These are phyloP conservation scores for Plasmodium sp. DNA, from an alignment of 169 alveolate species.

Conservation along the genomic window DNA sequence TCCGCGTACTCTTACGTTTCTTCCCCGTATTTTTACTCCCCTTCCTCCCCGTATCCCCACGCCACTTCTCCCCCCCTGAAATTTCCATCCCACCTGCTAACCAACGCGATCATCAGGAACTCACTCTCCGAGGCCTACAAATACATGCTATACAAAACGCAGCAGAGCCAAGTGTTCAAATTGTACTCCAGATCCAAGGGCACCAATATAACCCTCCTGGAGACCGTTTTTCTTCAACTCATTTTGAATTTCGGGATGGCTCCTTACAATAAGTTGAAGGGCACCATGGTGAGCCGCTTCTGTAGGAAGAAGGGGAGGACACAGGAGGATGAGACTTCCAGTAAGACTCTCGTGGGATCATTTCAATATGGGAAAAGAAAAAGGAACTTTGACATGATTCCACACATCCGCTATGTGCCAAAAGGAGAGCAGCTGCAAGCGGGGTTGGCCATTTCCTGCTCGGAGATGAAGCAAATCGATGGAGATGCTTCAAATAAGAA, in stretches of 20 bases:
- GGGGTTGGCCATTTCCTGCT: not conserved
- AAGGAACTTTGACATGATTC: not conserved
- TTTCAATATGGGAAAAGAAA: not conserved
- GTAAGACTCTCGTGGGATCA: not conserved
- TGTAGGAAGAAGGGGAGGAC: not conserved
- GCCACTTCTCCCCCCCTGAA: not conserved
- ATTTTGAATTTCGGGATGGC: conserved; percentile 3
- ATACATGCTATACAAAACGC: conserved; percentile 5
- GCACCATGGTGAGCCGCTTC: not conserved
- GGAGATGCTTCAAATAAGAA: not conserved
- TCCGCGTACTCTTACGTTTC: not conserved
- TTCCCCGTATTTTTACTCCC: not conserved
- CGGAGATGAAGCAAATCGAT: not conserved
- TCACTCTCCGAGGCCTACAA: conserved; percentile 3
- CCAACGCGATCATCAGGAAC: not conserved
- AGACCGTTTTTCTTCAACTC: not conserved
- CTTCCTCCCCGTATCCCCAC: not conserved
- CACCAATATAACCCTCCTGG: not conserved
- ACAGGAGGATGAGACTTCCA: not conserved
- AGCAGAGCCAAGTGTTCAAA: not conserved
- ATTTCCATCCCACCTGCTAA: conserved; percentile 2
- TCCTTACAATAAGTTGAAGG: not conserved
- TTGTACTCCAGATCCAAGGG: not conserved
- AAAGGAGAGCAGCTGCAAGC: not conserved
- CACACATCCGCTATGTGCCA: not conserved